These are phyloP conservation scores for Rhizodiscina lignyota DNA, from an alignment of 495 filamentous ascomycete genomes.

Conservation along the genomic window DNA sequence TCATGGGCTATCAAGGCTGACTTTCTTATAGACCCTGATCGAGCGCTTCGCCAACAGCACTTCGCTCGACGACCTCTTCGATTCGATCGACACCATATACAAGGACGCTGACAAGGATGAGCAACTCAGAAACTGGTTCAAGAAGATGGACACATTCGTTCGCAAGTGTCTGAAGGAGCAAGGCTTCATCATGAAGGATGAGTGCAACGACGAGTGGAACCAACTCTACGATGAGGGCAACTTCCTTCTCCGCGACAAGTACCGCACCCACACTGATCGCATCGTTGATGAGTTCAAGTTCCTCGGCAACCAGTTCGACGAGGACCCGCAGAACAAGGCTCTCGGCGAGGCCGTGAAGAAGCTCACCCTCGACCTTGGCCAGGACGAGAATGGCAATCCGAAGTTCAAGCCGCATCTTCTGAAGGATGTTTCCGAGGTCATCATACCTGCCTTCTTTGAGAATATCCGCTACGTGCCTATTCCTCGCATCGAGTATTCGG, in stretches of 20 bases:
- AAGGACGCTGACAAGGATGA: slow-evolving; percentile 79
- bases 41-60: slow-evolving; percentile 95
- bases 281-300: slow-evolving; percentile 84
- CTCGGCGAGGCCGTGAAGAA: slow-evolving; percentile 64
- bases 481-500: slow-evolving; percentile 84
- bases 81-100: slow-evolving; percentile 75
- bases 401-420: slow-evolving; percentile 83
- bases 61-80: slow-evolving; percentile 70
- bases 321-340: slow-evolving; percentile 68
- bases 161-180: slow-evolving; percentile 73
- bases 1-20: slow-evolving; percentile 29
- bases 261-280: slow-evolving; percentile 73
- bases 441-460: slow-evolving; percentile 74
- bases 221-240: slow-evolving; percentile 70
- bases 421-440: slow-evolving; percentile 75
- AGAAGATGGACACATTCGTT: slow-evolving; percentile 55
- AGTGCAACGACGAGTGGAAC: slow-evolving; percentile 70
- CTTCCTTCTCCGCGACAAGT: slow-evolving; percentile 77
- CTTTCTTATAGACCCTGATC: slow-evolving; percentile 49
- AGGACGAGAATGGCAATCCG: slow-evolving; percentile 66
- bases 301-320: slow-evolving; percentile 71
- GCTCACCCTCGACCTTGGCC: slow-evolving; percentile 76
- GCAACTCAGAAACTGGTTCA: slow-evolving; percentile 84
- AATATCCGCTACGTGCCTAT: slow-evolving; percentile 82
- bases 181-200: slow-evolving; percentile 78